A percentile compares a stretch with the other conserved stretches of the same genome.
These are phyloP conservation scores for Acanthamoeba royreba DNA, from an alignment of 208 protist genomes.

Conservation along the genomic window DNA sequence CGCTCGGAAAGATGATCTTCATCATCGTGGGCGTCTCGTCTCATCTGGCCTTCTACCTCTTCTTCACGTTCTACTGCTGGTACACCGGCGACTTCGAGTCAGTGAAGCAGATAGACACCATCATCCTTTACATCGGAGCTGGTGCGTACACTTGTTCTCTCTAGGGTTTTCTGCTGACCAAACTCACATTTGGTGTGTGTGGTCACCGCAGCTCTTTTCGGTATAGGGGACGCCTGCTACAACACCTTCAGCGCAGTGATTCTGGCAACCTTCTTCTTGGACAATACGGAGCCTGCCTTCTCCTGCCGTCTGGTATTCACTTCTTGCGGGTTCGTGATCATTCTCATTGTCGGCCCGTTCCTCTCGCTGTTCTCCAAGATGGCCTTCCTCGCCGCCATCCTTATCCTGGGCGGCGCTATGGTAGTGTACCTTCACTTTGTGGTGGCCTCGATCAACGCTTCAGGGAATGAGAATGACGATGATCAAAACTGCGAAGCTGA, in stretches of 20 bases:
- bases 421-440: not conserved
- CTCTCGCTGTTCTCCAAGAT: not conserved
- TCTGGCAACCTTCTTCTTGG: not conserved
- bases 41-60: not conserved
- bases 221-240: not conserved
- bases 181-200: too few species aligned
- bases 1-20: not conserved
- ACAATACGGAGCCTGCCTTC: not conserved
- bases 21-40: not conserved
- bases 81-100: not conserved
- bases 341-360: not conserved
- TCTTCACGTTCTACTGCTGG: not conserved
- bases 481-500: too few species aligned
- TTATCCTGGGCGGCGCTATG: not conserved
- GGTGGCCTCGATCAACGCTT: too few species aligned
- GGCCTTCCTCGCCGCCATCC: not conserved
- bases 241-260: not conserved
- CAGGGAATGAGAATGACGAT: too few species aligned
- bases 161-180: too few species aligned
- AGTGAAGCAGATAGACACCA: not conserved
- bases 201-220: not conserved
- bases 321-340: not conserved
- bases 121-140: too few species aligned
- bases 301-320: not conserved
- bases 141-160: too few species aligned